Evolutionary conservation across 108 stramenopile species (phyloP).

Genomic region (Conticribra weissflogii): DNA sequence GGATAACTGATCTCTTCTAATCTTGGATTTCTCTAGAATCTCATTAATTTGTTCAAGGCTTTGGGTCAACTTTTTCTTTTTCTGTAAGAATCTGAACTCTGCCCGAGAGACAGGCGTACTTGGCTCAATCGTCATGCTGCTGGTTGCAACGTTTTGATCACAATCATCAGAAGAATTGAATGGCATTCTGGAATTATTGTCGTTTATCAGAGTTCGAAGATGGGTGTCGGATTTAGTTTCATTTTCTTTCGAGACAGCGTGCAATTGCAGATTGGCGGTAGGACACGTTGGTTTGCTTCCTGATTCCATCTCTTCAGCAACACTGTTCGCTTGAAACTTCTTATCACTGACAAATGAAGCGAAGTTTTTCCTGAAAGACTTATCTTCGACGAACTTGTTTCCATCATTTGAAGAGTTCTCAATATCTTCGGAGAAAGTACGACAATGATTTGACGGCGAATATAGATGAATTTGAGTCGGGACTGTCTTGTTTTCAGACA

Average conservation of each 20-base stretch:
- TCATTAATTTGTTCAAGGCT: constrained; percentile 42
- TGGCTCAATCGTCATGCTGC: constrained; percentile 12
- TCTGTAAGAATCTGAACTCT: constrained; percentile 29
- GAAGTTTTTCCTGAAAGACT: background rate
- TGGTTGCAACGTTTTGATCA: constrained; percentile 1
- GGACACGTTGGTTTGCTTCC: no score
- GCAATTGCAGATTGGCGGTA: no score
- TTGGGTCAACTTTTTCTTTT: constrained; percentile 31
- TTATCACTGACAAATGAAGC: background rate
- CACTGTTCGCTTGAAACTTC: no score
- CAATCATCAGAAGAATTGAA: no score
- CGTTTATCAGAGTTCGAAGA: no score
- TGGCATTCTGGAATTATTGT: no score
- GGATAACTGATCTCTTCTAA: background rate
- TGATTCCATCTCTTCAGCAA: no score
- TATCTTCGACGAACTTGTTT: no score
- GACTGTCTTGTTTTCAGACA: constrained; percentile 1
- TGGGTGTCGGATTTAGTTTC: no score
- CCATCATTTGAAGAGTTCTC: background rate
- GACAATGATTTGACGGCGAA: constrained; percentile 11
- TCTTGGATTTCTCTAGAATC: constrained; percentile 27
- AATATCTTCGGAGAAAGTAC: background rate
- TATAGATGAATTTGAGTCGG: constrained; percentile 22
- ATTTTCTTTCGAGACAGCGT: no score
- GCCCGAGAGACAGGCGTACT: constrained; percentile 38